These are phyloP conservation scores for Stylonectria norvegica DNA, from an alignment of 2,329 filamentous ascomycete species.

Conservation along the genomic window DNA sequence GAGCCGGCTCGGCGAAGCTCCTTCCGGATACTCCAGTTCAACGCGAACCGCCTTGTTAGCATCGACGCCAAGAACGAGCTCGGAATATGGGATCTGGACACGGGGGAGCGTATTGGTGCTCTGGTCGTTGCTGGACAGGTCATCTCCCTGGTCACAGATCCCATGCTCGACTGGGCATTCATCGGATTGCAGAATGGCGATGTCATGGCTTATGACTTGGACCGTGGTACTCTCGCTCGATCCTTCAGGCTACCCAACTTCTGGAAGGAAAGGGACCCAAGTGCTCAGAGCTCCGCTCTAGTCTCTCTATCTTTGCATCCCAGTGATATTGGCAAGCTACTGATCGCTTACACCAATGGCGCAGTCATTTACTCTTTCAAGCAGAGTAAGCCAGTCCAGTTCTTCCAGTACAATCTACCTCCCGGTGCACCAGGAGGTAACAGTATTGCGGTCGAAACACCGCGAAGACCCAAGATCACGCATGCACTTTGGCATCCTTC, in stretches of 20 bases:
- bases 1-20: slow-evolving; percentile 68
- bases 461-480: slow-evolving; percentile 70
- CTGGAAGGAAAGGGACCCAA: slow-evolving; percentile 72
- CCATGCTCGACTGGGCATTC: slow-evolving; percentile 89
- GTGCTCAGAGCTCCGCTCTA: slow-evolving; percentile 57
- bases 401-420: slow-evolving; percentile 79
- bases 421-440: slow-evolving; percentile 82
- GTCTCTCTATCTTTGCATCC: slow-evolving; percentile 83
- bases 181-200: slow-evolving; percentile 81
- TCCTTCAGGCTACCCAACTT: slow-evolving; percentile 83
- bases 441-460: slow-evolving; percentile 55
- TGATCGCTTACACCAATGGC: slow-evolving; percentile 88
- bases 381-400: slow-evolving; percentile 73
- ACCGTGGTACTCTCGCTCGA: slow-evolving; percentile 66
- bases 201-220: slow-evolving; percentile 87
- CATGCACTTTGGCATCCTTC: slow-evolving; percentile 94
- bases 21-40: slow-evolving; percentile 77
- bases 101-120: slow-evolving; percentile 61
- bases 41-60: slow-evolving; percentile 77
- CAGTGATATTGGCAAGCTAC: slow-evolving; percentile 82
- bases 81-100: slow-evolving; percentile 75
- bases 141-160: slow-evolving; percentile 73
- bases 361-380: slow-evolving; percentile 94
- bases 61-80: slow-evolving; percentile 85
- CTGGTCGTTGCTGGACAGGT: slow-evolving; percentile 76